A percentile compares a stretch with the other conserved stretches of the same genome.
These are phyloP conservation scores for Fraxinus excelsior DNA, from an alignment of 257 asterid species.

Conservation along the genomic window DNA sequence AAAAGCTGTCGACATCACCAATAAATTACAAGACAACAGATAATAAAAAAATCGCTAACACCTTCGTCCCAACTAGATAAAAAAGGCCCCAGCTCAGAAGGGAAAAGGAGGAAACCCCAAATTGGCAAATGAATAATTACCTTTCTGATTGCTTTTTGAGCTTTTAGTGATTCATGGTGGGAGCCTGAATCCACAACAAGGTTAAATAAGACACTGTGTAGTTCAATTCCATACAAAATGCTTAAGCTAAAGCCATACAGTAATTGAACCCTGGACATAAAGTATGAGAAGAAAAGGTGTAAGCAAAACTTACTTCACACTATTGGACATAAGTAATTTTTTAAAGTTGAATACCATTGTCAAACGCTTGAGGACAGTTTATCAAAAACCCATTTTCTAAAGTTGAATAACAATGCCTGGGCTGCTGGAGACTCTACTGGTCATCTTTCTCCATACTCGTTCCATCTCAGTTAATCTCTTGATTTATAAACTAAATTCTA, in stretches of 20 bases:
- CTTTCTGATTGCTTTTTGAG: slow-evolving; percentile 99
- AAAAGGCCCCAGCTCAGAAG: slow-evolving; percentile 7
- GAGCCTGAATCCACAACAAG: slow-evolving; percentile 60
- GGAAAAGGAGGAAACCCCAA: slow-evolving; percentile 17
- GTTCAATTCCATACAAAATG: background rate
- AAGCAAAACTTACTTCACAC: slow-evolving; percentile 31
- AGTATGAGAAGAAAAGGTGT: slow-evolving; percentile 29
- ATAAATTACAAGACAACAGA: slow-evolving; percentile 17
- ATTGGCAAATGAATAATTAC: slow-evolving; percentile 38
- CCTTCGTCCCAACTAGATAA: slow-evolving; percentile 1
- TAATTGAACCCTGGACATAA: slow-evolving; percentile 55
- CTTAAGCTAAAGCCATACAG: slow-evolving; percentile 21
- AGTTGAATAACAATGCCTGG: too few relatives aligned
- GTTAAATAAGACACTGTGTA: background rate
- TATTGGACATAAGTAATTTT: slow-evolving; percentile 10
- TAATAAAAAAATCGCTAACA: background rate
- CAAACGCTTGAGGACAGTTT: slow-evolving; percentile 85
- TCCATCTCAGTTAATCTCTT: too few relatives aligned
- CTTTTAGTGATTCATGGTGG: slow-evolving; percentile 88
- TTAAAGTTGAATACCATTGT: slow-evolving; percentile 59
- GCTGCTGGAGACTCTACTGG: too few relatives aligned
- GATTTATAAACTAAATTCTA: too few relatives aligned
- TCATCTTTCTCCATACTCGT: too few relatives aligned
- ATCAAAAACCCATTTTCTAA: slow-evolving; percentile 11
- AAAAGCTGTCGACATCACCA: too few relatives aligned